phyloP scores from a whole-genome alignment of 257 asterid species.

The Petrea volubilis region DNA sequence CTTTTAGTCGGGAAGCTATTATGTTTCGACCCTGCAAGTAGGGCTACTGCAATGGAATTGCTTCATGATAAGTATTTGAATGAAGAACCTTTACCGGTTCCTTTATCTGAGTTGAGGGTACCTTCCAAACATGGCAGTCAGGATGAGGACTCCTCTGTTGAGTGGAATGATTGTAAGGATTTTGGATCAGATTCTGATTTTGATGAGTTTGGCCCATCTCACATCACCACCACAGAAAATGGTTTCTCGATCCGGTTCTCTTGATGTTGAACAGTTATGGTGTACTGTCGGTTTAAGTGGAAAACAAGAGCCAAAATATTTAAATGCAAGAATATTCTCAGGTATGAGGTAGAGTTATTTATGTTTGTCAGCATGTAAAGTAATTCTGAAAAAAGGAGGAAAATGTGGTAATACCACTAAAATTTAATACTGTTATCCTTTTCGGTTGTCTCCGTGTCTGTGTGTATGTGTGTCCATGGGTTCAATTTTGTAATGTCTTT shows the following conservation, averaged over 20 bases:
- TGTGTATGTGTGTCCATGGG: neutral
- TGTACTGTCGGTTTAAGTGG: no score
- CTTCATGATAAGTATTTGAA: conserved; percentile 79
- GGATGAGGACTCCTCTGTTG: conserved; percentile 55
- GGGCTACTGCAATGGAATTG: conserved; percentile 82
- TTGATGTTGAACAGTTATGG: conserved; percentile 30
- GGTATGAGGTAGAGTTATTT: conserved; percentile 6
- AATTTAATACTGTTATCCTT: neutral
- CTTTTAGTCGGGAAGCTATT: conserved; percentile 58
- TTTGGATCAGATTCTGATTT: conserved; percentile 69
- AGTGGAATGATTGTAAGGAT: conserved; percentile 53
- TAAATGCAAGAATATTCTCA: neutral
- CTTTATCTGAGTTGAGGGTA: conserved; percentile 64
- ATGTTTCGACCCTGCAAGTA: conserved; percentile 64
- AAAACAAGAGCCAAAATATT: neutral
- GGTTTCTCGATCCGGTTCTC: conserved; percentile 72
- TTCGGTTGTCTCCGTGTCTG: neutral
- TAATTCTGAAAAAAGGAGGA: neutral
- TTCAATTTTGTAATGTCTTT: neutral
- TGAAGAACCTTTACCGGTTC: conserved; percentile 77
- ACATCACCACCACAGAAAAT: conserved; percentile 44
- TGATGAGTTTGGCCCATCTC: conserved; percentile 65
- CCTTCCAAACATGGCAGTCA: conserved; percentile 55
- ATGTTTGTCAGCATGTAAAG: neutral
- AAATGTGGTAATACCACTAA: neutral